Evolutionary conservation across 2,329 filamentous ascomycete species (phyloP).

Genomic region (Phaeosphaeriaceae sp.): DNA sequence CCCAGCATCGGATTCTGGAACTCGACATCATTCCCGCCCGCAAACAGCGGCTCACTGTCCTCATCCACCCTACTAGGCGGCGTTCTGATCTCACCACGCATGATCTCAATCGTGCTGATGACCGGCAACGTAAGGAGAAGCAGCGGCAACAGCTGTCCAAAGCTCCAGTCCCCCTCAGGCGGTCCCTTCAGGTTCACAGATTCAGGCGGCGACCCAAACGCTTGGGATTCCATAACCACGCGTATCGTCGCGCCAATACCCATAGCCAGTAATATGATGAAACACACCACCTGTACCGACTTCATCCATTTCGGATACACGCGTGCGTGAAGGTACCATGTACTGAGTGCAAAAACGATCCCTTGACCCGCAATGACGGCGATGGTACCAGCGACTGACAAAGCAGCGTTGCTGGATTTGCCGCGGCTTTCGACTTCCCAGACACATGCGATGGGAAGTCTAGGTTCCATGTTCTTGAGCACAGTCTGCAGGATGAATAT

Average conservation of each 20-base stretch:
- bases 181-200: constrained; percentile 57
- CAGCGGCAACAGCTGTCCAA: constrained; percentile 67
- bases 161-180: constrained; percentile 67
- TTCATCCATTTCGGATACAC: constrained; percentile 61
- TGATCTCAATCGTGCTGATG: constrained; percentile 66
- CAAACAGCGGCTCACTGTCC: constrained; percentile 43
- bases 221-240: constrained; percentile 65
- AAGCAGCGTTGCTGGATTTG: constrained; percentile 49
- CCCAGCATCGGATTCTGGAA: constrained; percentile 57
- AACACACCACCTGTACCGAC: constrained; percentile 60
- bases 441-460: constrained; percentile 68
- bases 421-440: constrained; percentile 57
- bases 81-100: constrained; percentile 58
- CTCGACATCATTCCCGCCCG: constrained; percentile 50
- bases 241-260: constrained; percentile 66
- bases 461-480: constrained; percentile 58
- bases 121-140: constrained; percentile 67
- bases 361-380: constrained; percentile 66
- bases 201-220: constrained; percentile 61
- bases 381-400: constrained; percentile 67
- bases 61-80: constrained; percentile 53
- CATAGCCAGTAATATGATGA: constrained; percentile 60
- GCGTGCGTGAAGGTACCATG: constrained; percentile 69
- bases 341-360: constrained; percentile 65
- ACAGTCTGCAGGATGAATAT: constrained; percentile 65